A percentile compares a stretch with the other conserved stretches of the same genome.
These are phyloP conservation scores for Neurospora sp. DNA, from an alignment of 495 filamentous ascomycete genomes.

Conservation along the genomic window DNA sequence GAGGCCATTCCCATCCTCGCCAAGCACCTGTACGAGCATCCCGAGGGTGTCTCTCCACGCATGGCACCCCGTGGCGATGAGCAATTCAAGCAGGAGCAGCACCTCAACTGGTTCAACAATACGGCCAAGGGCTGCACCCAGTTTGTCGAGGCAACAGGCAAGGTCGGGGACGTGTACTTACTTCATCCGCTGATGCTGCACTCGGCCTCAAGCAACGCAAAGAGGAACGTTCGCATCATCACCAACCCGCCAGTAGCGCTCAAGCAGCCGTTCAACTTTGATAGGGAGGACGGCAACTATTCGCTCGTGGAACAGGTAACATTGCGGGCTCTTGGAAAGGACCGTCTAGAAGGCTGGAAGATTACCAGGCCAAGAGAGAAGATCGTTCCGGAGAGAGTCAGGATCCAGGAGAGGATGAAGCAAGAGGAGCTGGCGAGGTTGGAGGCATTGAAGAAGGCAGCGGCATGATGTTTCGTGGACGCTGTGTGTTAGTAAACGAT, in stretches of 20 bases:
- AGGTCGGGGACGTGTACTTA: conserved; percentile 56
- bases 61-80: conserved; percentile 47
- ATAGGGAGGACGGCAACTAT: conserved; percentile 50
- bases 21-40: conserved; percentile 50
- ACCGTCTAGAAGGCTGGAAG: conserved; percentile 51
- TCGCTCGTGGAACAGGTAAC: conserved; percentile 63
- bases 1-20: conserved; percentile 49
- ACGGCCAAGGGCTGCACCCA: conserved; percentile 33
- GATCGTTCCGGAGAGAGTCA: conserved; percentile 30
- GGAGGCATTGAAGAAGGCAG: conserved; percentile 14
- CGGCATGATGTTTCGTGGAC: background rate
- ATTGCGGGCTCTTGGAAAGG: conserved; percentile 46
- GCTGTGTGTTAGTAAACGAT: background rate
- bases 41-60: conserved; percentile 56
- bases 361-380: conserved; percentile 43
- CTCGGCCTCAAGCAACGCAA: conserved; percentile 49
- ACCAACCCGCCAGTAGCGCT: conserved; percentile 62
- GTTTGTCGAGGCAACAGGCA: conserved; percentile 58
- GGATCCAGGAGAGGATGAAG: conserved; percentile 42
- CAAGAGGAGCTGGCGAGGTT: conserved; percentile 32
- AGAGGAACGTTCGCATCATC: conserved; percentile 53
- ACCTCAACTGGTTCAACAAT: conserved; percentile 44
- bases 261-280: conserved; percentile 53
- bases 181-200: conserved; percentile 70
- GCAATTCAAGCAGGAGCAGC: conserved; percentile 30